Evolutionary conservation across 352 stramenopile species (phyloP), one percentile per base, ranked within the genome.

Genomic region (Globisporangium iwayamae): DNA sequence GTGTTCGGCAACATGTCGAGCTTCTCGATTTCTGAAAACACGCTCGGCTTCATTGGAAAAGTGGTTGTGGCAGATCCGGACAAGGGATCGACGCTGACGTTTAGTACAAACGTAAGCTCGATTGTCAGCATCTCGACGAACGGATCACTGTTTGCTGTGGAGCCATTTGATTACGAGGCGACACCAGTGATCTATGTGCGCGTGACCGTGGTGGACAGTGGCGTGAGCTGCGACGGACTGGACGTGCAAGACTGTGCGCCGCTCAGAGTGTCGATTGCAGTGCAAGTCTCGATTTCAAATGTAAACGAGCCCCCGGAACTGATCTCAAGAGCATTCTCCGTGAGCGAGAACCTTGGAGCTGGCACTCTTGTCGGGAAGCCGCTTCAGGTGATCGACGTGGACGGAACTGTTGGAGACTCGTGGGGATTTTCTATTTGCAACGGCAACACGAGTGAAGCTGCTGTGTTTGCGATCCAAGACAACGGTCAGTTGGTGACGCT

Each of bases 221-320:
- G 80, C 7, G 58, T 83, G 3, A 58, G 43, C 4, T 81, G 71
- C 30, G 85, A 38, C 38, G 62, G 58, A 6, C 28, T 56, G 36
- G 58, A 46, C 5, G 14, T 10, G 13, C 20, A 39, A 4, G 9
- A 38, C 9, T 64, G 58, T 13, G 46, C 58, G 16, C 58, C 58
- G 11, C n/a, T 64, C 46, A 36, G 18, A 13, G 58, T 57, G n/a
- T 64, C 58, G 16, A 57, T 32, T 14, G n/a, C 51, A 10, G 28
- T 64, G 9, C 2, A 51, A 14, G 25, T 64, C 3, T 39, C 28
- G 10, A 51, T 64, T 18, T 28, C 58, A 25, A 76, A 89, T 56
- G 72, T 83, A 1, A 89, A 89, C 55, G 80, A 89, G 56, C 63
- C 80, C 1, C 80, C 80, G 0, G 58, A 43, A 10, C 28, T 89